Evolutionary conservation across 73 alveolate species (phyloP).

Genomic region (Effrenium voratum): DNA sequence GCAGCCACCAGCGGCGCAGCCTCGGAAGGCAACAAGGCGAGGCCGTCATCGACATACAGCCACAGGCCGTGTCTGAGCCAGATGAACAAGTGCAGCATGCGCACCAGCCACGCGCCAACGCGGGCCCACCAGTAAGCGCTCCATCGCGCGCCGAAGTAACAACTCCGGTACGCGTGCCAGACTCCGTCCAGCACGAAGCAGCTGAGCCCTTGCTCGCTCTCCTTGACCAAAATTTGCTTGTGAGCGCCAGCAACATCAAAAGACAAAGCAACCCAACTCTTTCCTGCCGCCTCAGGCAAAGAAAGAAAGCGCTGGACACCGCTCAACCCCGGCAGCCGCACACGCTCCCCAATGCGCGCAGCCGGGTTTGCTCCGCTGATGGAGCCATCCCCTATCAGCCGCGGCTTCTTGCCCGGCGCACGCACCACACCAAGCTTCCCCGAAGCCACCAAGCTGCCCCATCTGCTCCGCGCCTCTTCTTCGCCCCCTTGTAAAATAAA

Average conservation of each 20-base stretch:
- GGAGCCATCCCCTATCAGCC: conserved; percentile 31
- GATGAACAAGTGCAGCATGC: conserved; percentile 36
- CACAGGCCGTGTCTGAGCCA: conserved; percentile 40
- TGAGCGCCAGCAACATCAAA: conserved; percentile 20
- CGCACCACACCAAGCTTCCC: conserved; percentile 19
- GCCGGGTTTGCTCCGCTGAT: neutral
- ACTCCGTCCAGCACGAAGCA: neutral
- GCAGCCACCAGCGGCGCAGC: neutral
- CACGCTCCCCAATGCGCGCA: neutral
- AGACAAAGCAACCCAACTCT: neutral
- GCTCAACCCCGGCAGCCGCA: neutral
- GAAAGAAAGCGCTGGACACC: neutral
- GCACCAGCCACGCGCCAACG: conserved; percentile 36
- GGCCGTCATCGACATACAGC: conserved; percentile 39
- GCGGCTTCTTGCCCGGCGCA: neutral
- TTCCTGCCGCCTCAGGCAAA: neutral
- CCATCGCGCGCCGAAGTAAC: conserved; percentile 19
- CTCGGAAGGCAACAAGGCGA: neutral
- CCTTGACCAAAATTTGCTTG: neutral
- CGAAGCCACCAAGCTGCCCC: neutral
- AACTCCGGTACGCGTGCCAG: conserved; percentile 15
- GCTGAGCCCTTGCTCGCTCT: neutral
- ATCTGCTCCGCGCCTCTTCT: neutral
- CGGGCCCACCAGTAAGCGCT: conserved; percentile 55
- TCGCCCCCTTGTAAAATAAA: neutral